Conservation (phyloP, 805 yeast species). For the Sugiyamaella lignohabitans region DNA sequence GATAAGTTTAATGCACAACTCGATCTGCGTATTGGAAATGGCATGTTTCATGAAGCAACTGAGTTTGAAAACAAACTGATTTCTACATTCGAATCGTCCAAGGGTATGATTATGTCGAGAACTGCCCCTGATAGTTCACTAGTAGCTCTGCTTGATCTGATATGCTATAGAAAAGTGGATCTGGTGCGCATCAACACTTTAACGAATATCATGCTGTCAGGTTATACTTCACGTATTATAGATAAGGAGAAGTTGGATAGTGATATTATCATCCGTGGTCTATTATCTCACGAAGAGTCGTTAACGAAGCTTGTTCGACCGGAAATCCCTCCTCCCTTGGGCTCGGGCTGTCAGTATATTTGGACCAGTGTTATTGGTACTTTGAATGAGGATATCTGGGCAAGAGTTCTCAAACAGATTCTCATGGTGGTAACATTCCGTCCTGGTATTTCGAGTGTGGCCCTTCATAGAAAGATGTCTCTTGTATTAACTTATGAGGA, state of each 20-base stretch:
- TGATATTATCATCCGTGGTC: constrained; percentile 43
- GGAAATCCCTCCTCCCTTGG: constrained; percentile 10
- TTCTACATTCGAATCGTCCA: constrained; percentile 38
- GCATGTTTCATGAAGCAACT: constrained; percentile 41
- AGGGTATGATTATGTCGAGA: constrained; percentile 52
- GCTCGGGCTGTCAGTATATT: constrained; percentile 8
- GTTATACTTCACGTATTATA: constrained; percentile 70
- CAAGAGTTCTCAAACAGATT: constrained; percentile 43
- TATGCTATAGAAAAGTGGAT: constrained; percentile 39
- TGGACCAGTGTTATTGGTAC: constrained; percentile 69
- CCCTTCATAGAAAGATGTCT: constrained; percentile 22
- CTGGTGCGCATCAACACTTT: constrained; percentile 44
- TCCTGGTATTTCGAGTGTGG: constrained; percentile 45
- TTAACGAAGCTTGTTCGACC: constrained; percentile 12
- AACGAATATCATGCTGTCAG: constrained; percentile 34
- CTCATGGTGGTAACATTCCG: constrained; percentile 41
- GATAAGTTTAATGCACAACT: constrained; percentile 44
- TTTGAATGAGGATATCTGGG: constrained; percentile 58
- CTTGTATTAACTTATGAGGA: constrained; percentile 26
- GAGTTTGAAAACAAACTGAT: constrained; percentile 40
- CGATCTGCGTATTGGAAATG: constrained; percentile 34
- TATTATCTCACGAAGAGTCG: constrained; percentile 5
- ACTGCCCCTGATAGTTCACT: constrained; percentile 56
- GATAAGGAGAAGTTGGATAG: constrained; percentile 62
- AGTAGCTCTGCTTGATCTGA: constrained; percentile 51